Evolutionary conservation across 2,329 filamentous ascomycete genomes (phyloP), one percentile per base, ranked within the genome.

Genomic region (Epichloe hybrida): DNA sequence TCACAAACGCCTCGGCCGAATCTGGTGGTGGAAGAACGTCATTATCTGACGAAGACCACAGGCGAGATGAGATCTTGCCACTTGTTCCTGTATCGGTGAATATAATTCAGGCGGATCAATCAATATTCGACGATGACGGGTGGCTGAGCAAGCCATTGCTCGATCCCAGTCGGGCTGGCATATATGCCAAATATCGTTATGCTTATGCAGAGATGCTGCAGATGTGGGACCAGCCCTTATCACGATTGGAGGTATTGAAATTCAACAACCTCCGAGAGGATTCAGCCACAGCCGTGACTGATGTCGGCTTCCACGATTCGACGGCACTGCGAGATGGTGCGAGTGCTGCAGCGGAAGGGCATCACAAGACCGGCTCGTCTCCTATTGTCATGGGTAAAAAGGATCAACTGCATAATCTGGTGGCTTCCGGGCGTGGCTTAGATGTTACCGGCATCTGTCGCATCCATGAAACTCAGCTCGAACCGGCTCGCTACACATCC

Each of bases 141-240:
- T 83, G 80, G 72, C 72, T 84, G 59, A 73, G 70, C 20, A 72
- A 74, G 3, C 75, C 81, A 4, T 64, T 85, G 2, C 69, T 85
- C 15, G 75, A 81, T 42, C 67, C 73, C 4, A 69, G 61, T 34
- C 72, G 71, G 15, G 63, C 67, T 5, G 62, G 69, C 3, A 62
- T 75, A 20, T 80, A 81, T 55, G 71, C 74, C n/a, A 72, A 69
- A 57, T 86, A 84, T 59, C 76, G 82, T 37, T 76, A 79, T 53
- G 73, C 76, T 1, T 86, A 86, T 57, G 80, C 81, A n/a, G 80
- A 84, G 63, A 74, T 85, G 65, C 71, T 86, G 3, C 81, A 81
- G 56, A 76, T 80, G 65, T 85, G 82, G 82, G 70, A 73, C 2
- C 74, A 81, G 51, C 80, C 80, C 0, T 66, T 84, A 4, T 73